A percentile compares a stretch with the other conserved stretches of the same genome.
Conservation (phyloP, 2,329 filamentous ascomycete genomes). For the Nothophoma quercina region DNA sequence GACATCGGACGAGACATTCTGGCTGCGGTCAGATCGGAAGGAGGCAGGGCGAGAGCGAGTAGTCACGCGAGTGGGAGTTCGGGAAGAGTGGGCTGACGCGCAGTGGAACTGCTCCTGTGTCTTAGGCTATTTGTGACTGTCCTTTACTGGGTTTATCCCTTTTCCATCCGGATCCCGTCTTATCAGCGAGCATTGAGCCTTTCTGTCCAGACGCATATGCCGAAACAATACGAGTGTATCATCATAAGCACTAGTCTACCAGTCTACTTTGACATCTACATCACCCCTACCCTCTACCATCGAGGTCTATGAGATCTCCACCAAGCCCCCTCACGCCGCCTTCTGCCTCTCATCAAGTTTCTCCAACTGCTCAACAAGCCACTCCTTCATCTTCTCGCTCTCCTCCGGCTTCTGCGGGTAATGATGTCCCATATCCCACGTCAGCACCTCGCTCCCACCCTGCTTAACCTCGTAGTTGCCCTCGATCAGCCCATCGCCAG, state of each 20-base stretch:
- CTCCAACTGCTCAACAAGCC: constrained; percentile 27
- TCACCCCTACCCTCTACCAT: too few relatives aligned
- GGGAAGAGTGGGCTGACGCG: constrained; percentile 26
- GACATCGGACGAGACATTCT: constrained; percentile 46
- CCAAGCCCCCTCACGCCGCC: background rate
- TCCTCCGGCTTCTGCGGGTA: constrained; percentile 45
- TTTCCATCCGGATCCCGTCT: too few relatives aligned
- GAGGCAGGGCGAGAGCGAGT: constrained; percentile 33
- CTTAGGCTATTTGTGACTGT: too few relatives aligned
- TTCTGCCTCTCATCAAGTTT: constrained; percentile 1
- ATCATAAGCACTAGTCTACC: too few relatives aligned
- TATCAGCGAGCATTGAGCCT: too few relatives aligned
- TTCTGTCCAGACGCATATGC: too few relatives aligned
- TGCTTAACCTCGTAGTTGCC: constrained; percentile 33
- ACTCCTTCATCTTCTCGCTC: constrained; percentile 38
- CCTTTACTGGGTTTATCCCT: too few relatives aligned
- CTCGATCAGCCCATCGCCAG: constrained; percentile 41
- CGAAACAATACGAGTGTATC: too few relatives aligned
- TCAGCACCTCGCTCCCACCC: constrained; percentile 33
- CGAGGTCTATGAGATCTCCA: too few relatives aligned
- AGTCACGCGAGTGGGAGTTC: constrained; percentile 36
- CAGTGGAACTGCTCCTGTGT: constrained; percentile 18
- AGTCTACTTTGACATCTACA: too few relatives aligned
- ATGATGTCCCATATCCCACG: constrained; percentile 48
- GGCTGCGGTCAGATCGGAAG: constrained; percentile 37